Evolutionary conservation across 2,329 filamentous ascomycete genomes (phyloP), one percentile per base, ranked within the genome.

Genomic region (Hansfordia pulvinata): DNA sequence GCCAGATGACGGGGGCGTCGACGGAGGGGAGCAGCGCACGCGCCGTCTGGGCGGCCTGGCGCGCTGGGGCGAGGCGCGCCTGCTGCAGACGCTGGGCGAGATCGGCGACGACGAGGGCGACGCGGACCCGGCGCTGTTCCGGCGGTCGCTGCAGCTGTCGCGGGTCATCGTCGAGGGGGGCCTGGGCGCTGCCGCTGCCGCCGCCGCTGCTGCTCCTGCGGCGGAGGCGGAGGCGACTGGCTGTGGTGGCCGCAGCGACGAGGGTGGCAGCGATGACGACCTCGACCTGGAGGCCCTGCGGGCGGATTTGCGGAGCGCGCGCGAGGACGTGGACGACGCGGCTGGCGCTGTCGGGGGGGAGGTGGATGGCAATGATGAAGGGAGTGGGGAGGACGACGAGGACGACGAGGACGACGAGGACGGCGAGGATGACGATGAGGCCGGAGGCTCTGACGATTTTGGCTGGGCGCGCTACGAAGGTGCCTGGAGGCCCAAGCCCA

Each of bases 401-500:
- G 27, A 27, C 2, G 30, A 29, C 14, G 28, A 32, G 15, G n/a
- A 20, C 5, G 26, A 30, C 8, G 32, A 38, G 16, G 30, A 25
- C 9, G 27, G 19, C 6, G 32, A 29, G 15, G 35, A 32, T 6
- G 20, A 30, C 22, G 31, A 39, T n/a, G 8, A 33, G 35, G 28
- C 18, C 19, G 6, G n/a, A 32, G 10, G 28, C 15, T 21, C 38
- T 37, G 27, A 36, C 39, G 9, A 41, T n/a, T n/a, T 42, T 22
- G 52, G 54, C 14, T 74, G 69, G 69, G 50, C 52, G 13, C 49
- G 52, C 30, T 65, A 62, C 35, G 47, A 62, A 25, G 65, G 64
- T 6, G 42, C 51, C 3, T 75, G 69, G 69, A 60, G 58, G 31
- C 57, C 68, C 8, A 69, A 63, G 37, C 69, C 69, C 1, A 73